These are phyloP conservation scores for Lodderomyces beijingensis DNA, from an alignment of 1,139 yeast genomes.

Conservation along the genomic window DNA sequence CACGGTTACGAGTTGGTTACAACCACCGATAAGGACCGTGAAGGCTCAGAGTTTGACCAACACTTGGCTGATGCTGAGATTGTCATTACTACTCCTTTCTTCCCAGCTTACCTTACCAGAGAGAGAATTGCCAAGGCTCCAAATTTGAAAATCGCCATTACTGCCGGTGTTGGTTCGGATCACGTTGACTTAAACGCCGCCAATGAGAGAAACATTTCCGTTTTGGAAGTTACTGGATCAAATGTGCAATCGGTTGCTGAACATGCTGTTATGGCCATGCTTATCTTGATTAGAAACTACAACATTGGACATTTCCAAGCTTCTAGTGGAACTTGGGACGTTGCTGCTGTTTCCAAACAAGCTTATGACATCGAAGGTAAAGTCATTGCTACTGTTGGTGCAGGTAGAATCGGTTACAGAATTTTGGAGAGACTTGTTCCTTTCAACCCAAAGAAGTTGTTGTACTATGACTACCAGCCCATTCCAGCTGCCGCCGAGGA, in stretches of 20 bases:
- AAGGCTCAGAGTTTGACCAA: slow-evolving; percentile 8
- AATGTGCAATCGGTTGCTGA: slow-evolving; percentile 81
- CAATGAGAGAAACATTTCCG: slow-evolving; percentile 58
- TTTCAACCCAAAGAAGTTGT: slow-evolving; percentile 68
- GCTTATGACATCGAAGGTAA: slow-evolving; percentile 75
- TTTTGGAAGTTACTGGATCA: slow-evolving; percentile 78
- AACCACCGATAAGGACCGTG: slow-evolving; percentile 59
- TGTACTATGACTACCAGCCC: slow-evolving; percentile 73
- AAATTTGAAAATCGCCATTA: slow-evolving; percentile 66
- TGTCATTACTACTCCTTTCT: slow-evolving; percentile 79
- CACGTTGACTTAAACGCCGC: slow-evolving; percentile 76
- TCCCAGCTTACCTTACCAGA: slow-evolving; percentile 70
- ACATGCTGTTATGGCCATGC: slow-evolving; percentile 72
- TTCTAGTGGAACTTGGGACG: slow-evolving; percentile 62
- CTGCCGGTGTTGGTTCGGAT: slow-evolving; percentile 86
- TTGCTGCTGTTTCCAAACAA: slow-evolving; percentile 72
- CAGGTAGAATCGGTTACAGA: slow-evolving; percentile 79
- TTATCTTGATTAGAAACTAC: slow-evolving; percentile 69
- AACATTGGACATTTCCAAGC: slow-evolving; percentile 76
- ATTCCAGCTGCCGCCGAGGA: slow-evolving; percentile 55
- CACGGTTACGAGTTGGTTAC: slow-evolving; percentile 67
- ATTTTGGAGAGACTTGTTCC: slow-evolving; percentile 70
- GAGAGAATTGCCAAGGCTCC: slow-evolving; percentile 68
- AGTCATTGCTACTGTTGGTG: slow-evolving; percentile 74
- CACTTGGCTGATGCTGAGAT: slow-evolving; percentile 47